Percentiles rank a stretch among this genome's conserved stretches.
phyloP scores from a whole-genome alignment of 805 yeast species.

The Kluyveromyces starmeri region DNA sequence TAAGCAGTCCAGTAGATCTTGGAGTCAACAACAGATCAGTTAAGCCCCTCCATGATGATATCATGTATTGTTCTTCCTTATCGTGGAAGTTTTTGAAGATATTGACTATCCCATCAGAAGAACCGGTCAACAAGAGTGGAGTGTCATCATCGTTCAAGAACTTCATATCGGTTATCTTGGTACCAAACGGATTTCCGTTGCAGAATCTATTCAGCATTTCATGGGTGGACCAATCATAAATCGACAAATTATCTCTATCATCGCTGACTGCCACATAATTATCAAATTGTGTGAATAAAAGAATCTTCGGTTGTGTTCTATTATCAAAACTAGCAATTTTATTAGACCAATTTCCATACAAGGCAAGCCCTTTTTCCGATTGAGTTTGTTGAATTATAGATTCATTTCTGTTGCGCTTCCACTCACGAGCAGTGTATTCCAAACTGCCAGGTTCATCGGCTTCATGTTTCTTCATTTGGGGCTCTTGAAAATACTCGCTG shows the following conservation, averaged over 20 bases:
- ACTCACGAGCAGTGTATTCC: conserved; percentile 68
- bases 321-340: conserved; percentile 53
- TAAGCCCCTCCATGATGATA: conserved; percentile 88
- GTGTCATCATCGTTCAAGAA: conserved; percentile 87
- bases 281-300: conserved; percentile 87
- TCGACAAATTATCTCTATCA: conserved; percentile 71
- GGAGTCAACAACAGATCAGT: conserved; percentile 78
- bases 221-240: conserved; percentile 78
- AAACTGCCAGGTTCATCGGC: conserved; percentile 88
- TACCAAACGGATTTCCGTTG: conserved; percentile 79
- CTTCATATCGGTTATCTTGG: conserved; percentile 78
- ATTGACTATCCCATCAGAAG: conserved; percentile 90
- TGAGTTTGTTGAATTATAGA: conserved; percentile 81
- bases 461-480: conserved; percentile 81
- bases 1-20: conserved; percentile 69
- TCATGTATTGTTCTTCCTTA: conserved; percentile 44
- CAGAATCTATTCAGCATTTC: conserved; percentile 59
- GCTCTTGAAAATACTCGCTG: conserved; percentile 90
- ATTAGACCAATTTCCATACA: conserved; percentile 80
- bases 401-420: conserved; percentile 90
- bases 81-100: conserved; percentile 71
- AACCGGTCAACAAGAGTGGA: conserved; percentile 77
- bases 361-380: conserved; percentile 73
- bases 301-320: conserved; percentile 67
- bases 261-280: conserved; percentile 71